phyloP scores from a whole-genome alignment of 2,329 filamentous ascomycete genomes.

The Aspergillus piperis region DNA sequence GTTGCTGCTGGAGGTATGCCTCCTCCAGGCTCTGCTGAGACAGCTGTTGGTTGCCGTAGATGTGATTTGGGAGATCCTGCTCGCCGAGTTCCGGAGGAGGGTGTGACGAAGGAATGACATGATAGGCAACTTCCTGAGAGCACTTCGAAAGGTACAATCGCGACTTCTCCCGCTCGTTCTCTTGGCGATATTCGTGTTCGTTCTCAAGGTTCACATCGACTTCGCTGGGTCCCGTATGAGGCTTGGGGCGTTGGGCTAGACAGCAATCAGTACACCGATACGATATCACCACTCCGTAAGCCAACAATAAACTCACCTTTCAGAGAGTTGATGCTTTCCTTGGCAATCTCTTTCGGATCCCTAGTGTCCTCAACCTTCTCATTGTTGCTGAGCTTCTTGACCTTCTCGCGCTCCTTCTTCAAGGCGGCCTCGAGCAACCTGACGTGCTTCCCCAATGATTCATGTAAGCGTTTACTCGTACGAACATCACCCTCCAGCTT shows the following conservation, averaged over 20 bases:
- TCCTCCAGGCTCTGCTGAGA: slow-evolving; percentile 61
- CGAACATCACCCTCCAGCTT: slow-evolving; percentile 86
- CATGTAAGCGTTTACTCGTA: slow-evolving; percentile 83
- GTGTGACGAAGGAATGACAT: slow-evolving; percentile 65
- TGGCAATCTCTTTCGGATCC: slow-evolving; percentile 49
- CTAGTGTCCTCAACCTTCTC: slow-evolving; percentile 53
- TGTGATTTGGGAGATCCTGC: slow-evolving; percentile 45
- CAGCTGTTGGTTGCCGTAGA: slow-evolving; percentile 53
- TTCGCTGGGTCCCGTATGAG: slow-evolving; percentile 55
- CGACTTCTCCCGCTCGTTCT: slow-evolving; percentile 63
- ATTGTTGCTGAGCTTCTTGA: slow-evolving; percentile 55
- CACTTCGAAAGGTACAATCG: slow-evolving; percentile 65
- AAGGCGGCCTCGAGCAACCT: slow-evolving; percentile 84
- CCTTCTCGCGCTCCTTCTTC: slow-evolving; percentile 75
- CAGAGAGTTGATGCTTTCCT: slow-evolving; percentile 45
- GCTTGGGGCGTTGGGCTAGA: slow-evolving; percentile 48
- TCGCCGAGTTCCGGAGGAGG: slow-evolving; percentile 56
- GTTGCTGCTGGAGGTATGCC: slow-evolving; percentile 59
- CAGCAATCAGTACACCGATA: slow-evolving; percentile 4
- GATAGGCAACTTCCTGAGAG: slow-evolving; percentile 68
- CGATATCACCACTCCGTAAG: neutral
- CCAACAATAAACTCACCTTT: slow-evolving; percentile 9
- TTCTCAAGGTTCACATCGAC: slow-evolving; percentile 45
- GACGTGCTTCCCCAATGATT: slow-evolving; percentile 87
- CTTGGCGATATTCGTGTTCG: slow-evolving; percentile 55